These are phyloP conservation scores for Aquanectria penicillioides DNA, from an alignment of 2,329 filamentous ascomycete species.

Conservation along the genomic window DNA sequence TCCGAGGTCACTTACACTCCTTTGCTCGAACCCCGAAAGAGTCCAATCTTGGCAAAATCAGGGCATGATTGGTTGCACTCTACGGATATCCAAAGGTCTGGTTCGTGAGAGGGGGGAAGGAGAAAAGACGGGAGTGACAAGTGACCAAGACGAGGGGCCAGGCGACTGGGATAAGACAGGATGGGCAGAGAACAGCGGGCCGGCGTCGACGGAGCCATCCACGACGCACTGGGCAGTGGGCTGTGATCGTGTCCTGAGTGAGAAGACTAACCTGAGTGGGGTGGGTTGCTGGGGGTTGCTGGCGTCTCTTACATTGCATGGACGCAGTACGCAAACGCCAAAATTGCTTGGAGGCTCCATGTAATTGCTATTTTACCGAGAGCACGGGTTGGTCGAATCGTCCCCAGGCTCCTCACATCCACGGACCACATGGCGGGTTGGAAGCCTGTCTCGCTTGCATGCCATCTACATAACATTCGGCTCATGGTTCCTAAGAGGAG, in stretches of 20 bases:
- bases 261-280: neutral
- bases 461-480: neutral
- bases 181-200: constrained; percentile 7
- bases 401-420: too few relatives aligned
- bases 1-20: too few relatives aligned
- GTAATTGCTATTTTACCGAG: too few relatives aligned
- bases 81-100: neutral
- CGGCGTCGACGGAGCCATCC: neutral
- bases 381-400: too few relatives aligned
- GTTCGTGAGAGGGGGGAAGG: constrained; percentile 23
- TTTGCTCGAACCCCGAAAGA: constrained; percentile 2
- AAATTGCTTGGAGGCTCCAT: too few relatives aligned
- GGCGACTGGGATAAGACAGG: neutral
- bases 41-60: constrained; percentile 3
- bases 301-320: neutral
- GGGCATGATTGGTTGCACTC: neutral
- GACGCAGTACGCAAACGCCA: too few relatives aligned
- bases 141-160: constrained; percentile 26
- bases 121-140: constrained; percentile 31
- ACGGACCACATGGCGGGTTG: too few relatives aligned
- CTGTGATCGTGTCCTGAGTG: too few relatives aligned
- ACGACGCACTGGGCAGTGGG: too few relatives aligned
- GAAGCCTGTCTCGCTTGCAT: too few relatives aligned
- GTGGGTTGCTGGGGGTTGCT: constrained; percentile 12
- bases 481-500: neutral